Evolutionary conservation across 2,329 filamentous ascomycete genomes (phyloP).

Genomic region (Fusarium vanettenii): DNA sequence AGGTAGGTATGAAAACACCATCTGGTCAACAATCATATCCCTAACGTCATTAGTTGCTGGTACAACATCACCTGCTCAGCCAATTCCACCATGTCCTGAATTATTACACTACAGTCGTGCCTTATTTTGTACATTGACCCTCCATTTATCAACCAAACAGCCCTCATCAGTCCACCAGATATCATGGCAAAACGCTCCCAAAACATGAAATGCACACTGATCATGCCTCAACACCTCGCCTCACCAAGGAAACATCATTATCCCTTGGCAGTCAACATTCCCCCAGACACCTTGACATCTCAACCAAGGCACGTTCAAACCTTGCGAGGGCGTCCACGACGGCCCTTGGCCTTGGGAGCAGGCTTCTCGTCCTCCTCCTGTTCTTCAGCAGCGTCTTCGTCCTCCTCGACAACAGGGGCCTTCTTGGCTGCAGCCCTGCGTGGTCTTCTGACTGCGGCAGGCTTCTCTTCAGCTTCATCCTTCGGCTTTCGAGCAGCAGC

Average conservation of each 20-base stretch:
- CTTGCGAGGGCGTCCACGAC: constrained; percentile 44
- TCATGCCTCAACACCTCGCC: background rate
- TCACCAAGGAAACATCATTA: background rate
- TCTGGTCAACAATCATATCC: background rate
- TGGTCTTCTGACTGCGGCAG: constrained; percentile 24
- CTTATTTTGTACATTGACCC: background rate
- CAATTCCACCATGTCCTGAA: background rate
- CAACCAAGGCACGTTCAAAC: background rate
- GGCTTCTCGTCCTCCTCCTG: constrained; percentile 42
- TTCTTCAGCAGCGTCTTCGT: constrained; percentile 29
- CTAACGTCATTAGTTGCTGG: background rate
- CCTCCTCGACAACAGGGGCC: constrained; percentile 13
- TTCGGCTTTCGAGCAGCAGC: constrained; percentile 14
- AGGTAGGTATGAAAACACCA: background rate
- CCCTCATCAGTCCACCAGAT: background rate
- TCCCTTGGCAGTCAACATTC: background rate
- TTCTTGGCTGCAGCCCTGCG: constrained; percentile 35
- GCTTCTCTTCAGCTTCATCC: constrained; percentile 38
- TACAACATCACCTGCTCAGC: background rate
- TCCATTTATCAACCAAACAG: background rate
- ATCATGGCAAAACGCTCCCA: constrained; percentile 10
- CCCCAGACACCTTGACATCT: background rate
- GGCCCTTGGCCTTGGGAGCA: constrained; percentile 45
- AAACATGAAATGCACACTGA: constrained; percentile 12
- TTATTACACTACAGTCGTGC: background rate